Percentiles rank a stretch among this genome's conserved stretches.
Evolutionary conservation across 2,329 filamentous ascomycete genomes (phyloP).

Genomic region (Knoxdaviesia capensis): DNA sequence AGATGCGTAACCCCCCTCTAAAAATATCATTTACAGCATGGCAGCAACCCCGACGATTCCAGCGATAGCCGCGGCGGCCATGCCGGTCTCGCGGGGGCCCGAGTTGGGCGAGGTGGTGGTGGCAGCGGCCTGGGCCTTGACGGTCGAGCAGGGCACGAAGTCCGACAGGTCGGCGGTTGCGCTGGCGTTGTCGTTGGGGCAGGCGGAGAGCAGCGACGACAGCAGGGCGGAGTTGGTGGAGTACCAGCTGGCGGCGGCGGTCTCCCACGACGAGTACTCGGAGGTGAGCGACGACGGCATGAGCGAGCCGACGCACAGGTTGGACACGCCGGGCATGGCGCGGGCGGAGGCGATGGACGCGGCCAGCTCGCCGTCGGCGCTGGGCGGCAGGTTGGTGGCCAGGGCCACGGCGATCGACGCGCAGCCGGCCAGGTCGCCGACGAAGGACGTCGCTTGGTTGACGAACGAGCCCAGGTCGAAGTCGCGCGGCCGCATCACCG

Average conservation of each 20-base stretch:
- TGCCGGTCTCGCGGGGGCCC: slow-evolving; percentile 2
- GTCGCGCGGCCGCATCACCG: slow-evolving; percentile 2
- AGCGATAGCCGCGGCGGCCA: slow-evolving; percentile 8
- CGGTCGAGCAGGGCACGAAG: slow-evolving; percentile 3
- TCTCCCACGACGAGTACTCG: slow-evolving; percentile 13
- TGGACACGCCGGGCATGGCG: slow-evolving; percentile 8
- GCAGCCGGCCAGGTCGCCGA: slow-evolving; percentile 2
- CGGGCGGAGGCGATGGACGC: slow-evolving; percentile 9
- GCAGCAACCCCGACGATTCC: slow-evolving; percentile 12
- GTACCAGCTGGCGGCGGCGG: slow-evolving; percentile 13
- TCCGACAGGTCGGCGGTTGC: neutral
- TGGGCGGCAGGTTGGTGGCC: slow-evolving; percentile 3
- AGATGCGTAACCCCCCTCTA: too few species aligned
- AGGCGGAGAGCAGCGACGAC: slow-evolving; percentile 9
- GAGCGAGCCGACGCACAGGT: slow-evolving; percentile 13
- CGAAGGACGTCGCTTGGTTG: slow-evolving; percentile 1
- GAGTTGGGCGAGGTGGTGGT: neutral
- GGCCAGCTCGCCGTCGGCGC: slow-evolving; percentile 2
- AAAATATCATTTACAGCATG: neutral
- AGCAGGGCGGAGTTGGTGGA: slow-evolving; percentile 10
- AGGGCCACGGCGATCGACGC: slow-evolving; percentile 2
- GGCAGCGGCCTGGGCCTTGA: neutral
- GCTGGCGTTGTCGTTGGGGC: slow-evolving; percentile 7
- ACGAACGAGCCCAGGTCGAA: slow-evolving; percentile 4
- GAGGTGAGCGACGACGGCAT: slow-evolving; percentile 12